phyloP scores from a whole-genome alignment of 2,329 filamentous ascomycete genomes.

The Scleromitrula shiraiana region DNA sequence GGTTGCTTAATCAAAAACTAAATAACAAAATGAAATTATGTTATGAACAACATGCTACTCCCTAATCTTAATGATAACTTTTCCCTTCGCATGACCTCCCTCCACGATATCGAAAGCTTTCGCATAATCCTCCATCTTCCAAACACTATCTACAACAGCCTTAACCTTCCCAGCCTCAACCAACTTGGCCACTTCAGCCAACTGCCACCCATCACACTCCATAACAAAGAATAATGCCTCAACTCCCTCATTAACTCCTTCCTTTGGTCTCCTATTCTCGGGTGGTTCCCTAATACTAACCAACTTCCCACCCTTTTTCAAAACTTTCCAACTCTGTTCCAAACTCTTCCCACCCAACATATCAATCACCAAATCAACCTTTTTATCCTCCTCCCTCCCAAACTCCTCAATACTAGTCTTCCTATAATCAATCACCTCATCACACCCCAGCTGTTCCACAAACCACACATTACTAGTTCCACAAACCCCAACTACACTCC shows the following conservation, averaged over 20 bases:
- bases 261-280: neutral
- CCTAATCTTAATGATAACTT: neutral
- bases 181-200: neutral
- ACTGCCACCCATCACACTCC: constrained; percentile 1
- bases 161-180: neutral
- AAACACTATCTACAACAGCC: neutral
- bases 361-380: constrained; percentile 5
- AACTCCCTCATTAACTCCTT: neutral
- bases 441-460: neutral
- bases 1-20: no score
- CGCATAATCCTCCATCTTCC: neutral
- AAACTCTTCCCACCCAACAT: neutral
- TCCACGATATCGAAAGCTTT: constrained; percentile 3
- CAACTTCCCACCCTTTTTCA: neutral
- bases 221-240: neutral
- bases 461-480: neutral
- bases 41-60: no score
- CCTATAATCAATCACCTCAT: constrained; percentile 1
- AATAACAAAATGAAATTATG: no score
- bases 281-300: constrained; percentile 2
- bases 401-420: neutral
- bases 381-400: neutral
- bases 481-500: neutral
- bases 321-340: neutral
- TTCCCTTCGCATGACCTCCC: constrained; percentile 1